These are phyloP conservation scores for Cunninghamia lanceolata DNA, from an alignment of 75 land plant genomes.

Conservation along the genomic window DNA sequence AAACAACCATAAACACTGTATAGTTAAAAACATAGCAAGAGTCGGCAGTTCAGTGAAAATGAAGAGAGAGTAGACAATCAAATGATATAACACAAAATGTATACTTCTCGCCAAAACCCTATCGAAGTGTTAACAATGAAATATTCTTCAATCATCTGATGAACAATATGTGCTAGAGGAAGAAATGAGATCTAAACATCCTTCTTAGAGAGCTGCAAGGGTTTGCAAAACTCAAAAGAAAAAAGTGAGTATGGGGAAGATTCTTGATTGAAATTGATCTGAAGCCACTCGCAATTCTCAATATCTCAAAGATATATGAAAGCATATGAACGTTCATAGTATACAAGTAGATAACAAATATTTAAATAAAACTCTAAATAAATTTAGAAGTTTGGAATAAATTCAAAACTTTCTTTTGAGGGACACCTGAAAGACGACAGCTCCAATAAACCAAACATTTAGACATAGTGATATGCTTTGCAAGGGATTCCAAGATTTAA, in stretches of 20 bases:
- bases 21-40: not conserved
- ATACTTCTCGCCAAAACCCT: slow-evolving; percentile 98
- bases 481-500: too few relatives aligned
- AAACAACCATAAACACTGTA: not conserved
- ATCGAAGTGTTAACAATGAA: slow-evolving; percentile 89
- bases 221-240: not conserved
- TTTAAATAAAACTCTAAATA: too few relatives aligned
- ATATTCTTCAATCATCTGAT: slow-evolving; percentile 85
- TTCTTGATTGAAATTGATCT: not conserved
- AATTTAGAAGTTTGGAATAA: too few relatives aligned
- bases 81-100: slow-evolving; percentile 3
- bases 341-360: too few relatives aligned
- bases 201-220: slow-evolving; percentile 43
- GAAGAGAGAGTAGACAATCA: not conserved
- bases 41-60: too few relatives aligned
- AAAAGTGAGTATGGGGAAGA: not conserved
- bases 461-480: too few relatives aligned
- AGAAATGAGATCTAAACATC: slow-evolving; percentile 95
- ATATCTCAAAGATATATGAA: not conserved
- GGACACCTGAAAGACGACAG: too few relatives aligned
- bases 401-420: too few relatives aligned
- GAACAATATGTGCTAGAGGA: slow-evolving; percentile 97
- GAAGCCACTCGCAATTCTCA: not conserved
- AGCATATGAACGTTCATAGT: not conserved
- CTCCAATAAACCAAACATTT: too few relatives aligned